Evolutionary conservation across 2,329 filamentous ascomycete species (phyloP), one percentile per base, ranked within the genome.

Genomic region (Aspergillus floridensis): DNA sequence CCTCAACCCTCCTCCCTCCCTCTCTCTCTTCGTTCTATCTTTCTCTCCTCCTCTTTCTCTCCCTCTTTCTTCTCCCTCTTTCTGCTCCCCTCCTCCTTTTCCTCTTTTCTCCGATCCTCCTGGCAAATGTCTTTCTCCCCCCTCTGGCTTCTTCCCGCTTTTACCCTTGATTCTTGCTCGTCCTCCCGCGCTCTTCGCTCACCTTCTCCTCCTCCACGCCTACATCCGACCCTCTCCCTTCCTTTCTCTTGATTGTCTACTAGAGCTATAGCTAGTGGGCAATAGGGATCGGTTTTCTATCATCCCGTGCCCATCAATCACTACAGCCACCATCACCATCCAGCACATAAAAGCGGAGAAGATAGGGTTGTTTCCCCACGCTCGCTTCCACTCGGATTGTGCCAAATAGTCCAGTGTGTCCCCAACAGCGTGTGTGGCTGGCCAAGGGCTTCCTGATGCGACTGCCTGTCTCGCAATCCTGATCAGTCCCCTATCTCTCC

Each of bases 101-200:
- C 44, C 41, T 54, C 38, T 41, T 46, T 38, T 49, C n/a, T 22
- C 49, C 48, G 38, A 14, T 53, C 56, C 46, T 56, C 56, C 46
- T 44, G 51, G 59, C 59, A 58, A 57, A 60, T 60, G 59, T 58
- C 59, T 48, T 57, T 44, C 32, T 29, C 55, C 38, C 44, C 31
- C 50, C 48, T 24, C 26, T 46, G 52, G 16, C 38, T 21, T 44
- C 35, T 55, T 21, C 58, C 31, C 53, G 54, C 46, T 49, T 16
- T 22, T 31, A 21, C 51, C 31, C 49, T 54, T 19, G 16, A n/a
- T 44, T 16, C 16, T 44, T 44, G 38, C 38, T 44, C 16, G 16
- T 35, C 32, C 50, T 48, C 16, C 41, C 47, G 21, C 52, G n/a
- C 35, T 58, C 38, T 49, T 35, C 50, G 24, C 44, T 21, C 22